Percentiles rank a stretch among this genome's conserved stretches.
Conservation (phyloP, 495 filamentous ascomycete genomes). For the Talaromyces proteolyticus region DNA sequence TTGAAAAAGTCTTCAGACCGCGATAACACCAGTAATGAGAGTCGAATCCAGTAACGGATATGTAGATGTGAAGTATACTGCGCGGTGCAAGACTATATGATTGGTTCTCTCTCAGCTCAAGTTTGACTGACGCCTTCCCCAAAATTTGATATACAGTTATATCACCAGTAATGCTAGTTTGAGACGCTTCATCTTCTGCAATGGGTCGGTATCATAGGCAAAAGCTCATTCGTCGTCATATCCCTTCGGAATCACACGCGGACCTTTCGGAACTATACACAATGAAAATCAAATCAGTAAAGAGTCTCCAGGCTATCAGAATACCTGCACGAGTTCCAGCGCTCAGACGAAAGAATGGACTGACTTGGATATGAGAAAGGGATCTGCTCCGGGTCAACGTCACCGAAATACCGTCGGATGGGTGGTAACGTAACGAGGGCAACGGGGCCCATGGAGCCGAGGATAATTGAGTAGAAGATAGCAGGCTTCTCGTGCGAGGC, state of each 20-base stretch:
- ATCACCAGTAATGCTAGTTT: too few species aligned
- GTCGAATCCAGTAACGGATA: not conserved
- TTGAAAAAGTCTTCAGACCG: not conserved
- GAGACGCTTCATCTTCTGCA: too few species aligned
- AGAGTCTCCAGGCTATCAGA: too few species aligned
- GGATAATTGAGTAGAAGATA: conserved; percentile 73
- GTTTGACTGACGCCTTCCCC: too few species aligned
- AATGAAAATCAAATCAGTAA: conserved; percentile 2
- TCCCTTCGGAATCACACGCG: conserved; percentile 62
- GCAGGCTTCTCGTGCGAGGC: conserved; percentile 80
- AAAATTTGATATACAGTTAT: too few species aligned
- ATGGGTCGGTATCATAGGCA: too few species aligned
- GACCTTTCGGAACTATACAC: conserved; percentile 64
- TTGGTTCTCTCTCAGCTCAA: not conserved
- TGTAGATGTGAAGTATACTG: not conserved
- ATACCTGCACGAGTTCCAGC: too few species aligned
- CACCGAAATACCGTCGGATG: conserved; percentile 60
- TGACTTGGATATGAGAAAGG: conserved; percentile 90
- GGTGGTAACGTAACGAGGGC: conserved; percentile 63
- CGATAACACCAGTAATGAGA: not conserved
- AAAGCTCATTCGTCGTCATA: conserved; percentile 61
- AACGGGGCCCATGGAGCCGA: conserved; percentile 69
- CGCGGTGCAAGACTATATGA: too few species aligned
- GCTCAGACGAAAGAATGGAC: too few species aligned
- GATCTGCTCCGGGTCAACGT: conserved; percentile 61